Base-by-base conservation (phyloP, 768 basidiomycete genomes). In the Boletus insuetus region DNA sequence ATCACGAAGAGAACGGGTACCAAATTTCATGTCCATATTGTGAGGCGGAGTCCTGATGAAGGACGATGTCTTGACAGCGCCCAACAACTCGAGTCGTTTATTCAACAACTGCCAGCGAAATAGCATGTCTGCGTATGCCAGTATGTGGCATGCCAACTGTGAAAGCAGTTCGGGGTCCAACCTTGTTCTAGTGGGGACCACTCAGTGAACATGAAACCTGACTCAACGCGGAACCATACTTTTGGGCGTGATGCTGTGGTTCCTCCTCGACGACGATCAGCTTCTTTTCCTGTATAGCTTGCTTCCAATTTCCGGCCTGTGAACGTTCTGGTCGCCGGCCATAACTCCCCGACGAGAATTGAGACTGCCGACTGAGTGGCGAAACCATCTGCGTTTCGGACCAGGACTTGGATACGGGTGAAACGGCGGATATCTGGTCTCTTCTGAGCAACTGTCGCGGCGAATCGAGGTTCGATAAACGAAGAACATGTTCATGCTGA, bases 81-180 rank as follows among this genome's bases (percentile, higher is more conserved):
- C 89, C 53, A 93, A 71, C 1, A 94, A 76, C 59, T 91, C 89
- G 17, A 85, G 70, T 3, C 91, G 82, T 65, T 91, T 88, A 39
- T 83, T 77, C 60, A 81, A 74, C 49, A 91, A 67, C 58, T 82
- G 73, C 93, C 92, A 94, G 42, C 84, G 74, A 59, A 83, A 82
- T 22, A 94, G 74, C 58, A 87, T 73, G 53, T 94, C 89, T 7
- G 88, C 87, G 64, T 94, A 94, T 1, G 78, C 76, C 41, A 83
- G 71, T 20, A 93, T 75, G 67, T 94, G 89, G 9, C 66, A 71
- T 20, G 75, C 65, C 35, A 79, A 58, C 52, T 78, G 80, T 19
- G 74, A 69, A 20, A 82, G 75, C 22, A 73, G 56, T 20, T 60
- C 68, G 45, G 59, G 52, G 42, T 67, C 49, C 57, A 51, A 17